Evolutionary conservation across 805 yeast genomes (phyloP), one percentile per base, ranked within the genome.

Genomic region (Kluyveromyces wickerhamii): DNA sequence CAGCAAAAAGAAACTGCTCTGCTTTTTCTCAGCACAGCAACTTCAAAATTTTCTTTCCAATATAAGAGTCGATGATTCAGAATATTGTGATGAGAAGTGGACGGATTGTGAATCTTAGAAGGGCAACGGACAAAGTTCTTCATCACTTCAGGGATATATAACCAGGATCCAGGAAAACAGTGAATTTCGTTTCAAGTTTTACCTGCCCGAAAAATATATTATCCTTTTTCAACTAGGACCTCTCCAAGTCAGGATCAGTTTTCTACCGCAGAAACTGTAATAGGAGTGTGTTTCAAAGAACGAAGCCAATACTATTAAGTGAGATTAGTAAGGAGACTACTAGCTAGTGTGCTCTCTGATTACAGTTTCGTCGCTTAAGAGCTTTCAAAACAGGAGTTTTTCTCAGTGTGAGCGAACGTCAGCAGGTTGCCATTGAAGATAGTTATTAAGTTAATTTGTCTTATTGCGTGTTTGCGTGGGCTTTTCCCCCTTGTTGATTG

Each of bases 361-460:
- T n/a, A n/a, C n/a, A n/a, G n/a, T n/a, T n/a, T n/a, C n/a, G n/a
- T n/a, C n/a, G n/a, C n/a, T n/a, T n/a, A n/a, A n/a, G n/a, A n/a
- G n/a, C n/a, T n/a, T n/a, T n/a, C n/a, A n/a, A n/a, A n/a, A n/a
- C n/a, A n/a, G n/a, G n/a, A n/a, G n/a, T n/a, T n/a, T n/a, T n/a
- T n/a, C n/a, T n/a, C n/a, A n/a, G n/a, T n/a, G n/a, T n/a, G n/a
- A n/a, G n/a, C n/a, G n/a, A n/a, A n/a, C n/a, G n/a, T n/a, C n/a
- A n/a, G n/a, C n/a, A n/a, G n/a, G n/a, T n/a, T n/a, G n/a, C 13
- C 33, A 34, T 33, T 40, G 38, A 41, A 48, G 59, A 45, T 48
- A 54, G 57, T 54, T 54, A 54, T 54, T 54, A 42, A 42, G 45
- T 54, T 54, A 54, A 51, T 54, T 49, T 51, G 55, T 51, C 57